Conservation (phyloP, 1,284 basidiomycete species). For the Naganishia albida region DNA sequence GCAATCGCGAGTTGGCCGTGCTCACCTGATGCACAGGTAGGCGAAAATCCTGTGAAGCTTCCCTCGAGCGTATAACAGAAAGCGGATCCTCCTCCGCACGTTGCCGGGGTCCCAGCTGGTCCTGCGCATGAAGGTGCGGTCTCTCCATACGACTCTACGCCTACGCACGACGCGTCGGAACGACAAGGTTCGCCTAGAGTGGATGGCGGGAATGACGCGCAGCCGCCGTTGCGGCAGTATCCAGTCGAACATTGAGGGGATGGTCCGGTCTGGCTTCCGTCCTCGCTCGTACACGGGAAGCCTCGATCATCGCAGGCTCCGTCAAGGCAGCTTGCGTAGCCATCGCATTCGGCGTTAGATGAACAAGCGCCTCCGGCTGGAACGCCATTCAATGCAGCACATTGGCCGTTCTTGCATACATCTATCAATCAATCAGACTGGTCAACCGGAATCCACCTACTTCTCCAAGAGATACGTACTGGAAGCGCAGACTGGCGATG, state of each 20-base stretch:
- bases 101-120: not conserved
- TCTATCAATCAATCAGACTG: slow-evolving; percentile 4
- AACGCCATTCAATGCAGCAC: not conserved
- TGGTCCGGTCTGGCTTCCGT: not conserved
- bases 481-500: slow-evolving; percentile 16
- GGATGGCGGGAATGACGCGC: not conserved
- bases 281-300: not conserved
- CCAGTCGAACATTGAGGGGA: not conserved
- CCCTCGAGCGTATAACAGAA: slow-evolving; percentile 3
- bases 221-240: not conserved
- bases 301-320: slow-evolving; percentile 2
- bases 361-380: not conserved
- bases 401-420: not conserved
- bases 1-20: not conserved
- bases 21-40: slow-evolving; percentile 1
- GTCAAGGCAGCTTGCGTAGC: not conserved
- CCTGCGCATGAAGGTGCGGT: not conserved
- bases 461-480: too few species aligned
- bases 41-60: not conserved
- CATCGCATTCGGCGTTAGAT: not conserved
- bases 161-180: not conserved
- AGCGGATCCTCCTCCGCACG: slow-evolving; percentile 3
- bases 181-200: slow-evolving; percentile 5
- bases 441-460: too few species aligned
- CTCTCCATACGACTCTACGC: not conserved